Percentiles rank a stretch among this genome's conserved stretches.
Evolutionary conservation across 2,329 filamentous ascomycete genomes (phyloP).

Genomic region (Aschersonia sp.): DNA sequence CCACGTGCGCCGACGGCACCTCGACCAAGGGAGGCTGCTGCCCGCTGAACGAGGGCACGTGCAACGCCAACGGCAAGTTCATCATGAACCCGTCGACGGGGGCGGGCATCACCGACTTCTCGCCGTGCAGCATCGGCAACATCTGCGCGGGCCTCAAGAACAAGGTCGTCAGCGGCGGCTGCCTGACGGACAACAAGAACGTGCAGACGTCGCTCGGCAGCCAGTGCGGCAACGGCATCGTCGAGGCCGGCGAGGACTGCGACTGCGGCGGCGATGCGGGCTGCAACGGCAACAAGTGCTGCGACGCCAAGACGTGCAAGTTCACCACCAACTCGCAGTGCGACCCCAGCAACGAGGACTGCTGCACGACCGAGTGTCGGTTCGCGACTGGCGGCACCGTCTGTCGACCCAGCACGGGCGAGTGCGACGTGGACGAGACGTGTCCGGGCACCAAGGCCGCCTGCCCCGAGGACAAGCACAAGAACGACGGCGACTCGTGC

Average conservation of each 20-base stretch:
- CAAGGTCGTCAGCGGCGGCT: constrained; percentile 55
- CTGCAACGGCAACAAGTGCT: constrained; percentile 69
- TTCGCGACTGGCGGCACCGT: constrained; percentile 54
- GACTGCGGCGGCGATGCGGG: constrained; percentile 71
- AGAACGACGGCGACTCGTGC: constrained; percentile 58
- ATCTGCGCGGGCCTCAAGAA: constrained; percentile 78
- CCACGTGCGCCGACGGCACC: constrained; percentile 52
- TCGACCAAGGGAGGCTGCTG: constrained; percentile 51
- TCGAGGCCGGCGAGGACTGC: constrained; percentile 87
- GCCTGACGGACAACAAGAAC: constrained; percentile 74
- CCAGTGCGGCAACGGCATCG: constrained; percentile 93
- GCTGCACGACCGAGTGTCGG: constrained; percentile 54
- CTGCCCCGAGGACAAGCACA: constrained; percentile 61
- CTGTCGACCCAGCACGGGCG: constrained; percentile 65
- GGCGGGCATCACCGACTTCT: constrained; percentile 62
- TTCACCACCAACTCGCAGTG: constrained; percentile 67
- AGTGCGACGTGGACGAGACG: constrained; percentile 73
- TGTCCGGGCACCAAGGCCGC: constrained; percentile 59
- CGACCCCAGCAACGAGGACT: constrained; percentile 70
- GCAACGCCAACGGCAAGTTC: constrained; percentile 63
- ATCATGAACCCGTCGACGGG: constrained; percentile 95
- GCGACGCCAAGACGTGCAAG: constrained; percentile 73
- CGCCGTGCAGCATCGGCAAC: constrained; percentile 80
- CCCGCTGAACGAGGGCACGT: constrained; percentile 51
- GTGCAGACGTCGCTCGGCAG: constrained; percentile 69